phyloP scores from a whole-genome alignment of 371 early-diverging fungal species.

The Circinella umbellata region DNA sequence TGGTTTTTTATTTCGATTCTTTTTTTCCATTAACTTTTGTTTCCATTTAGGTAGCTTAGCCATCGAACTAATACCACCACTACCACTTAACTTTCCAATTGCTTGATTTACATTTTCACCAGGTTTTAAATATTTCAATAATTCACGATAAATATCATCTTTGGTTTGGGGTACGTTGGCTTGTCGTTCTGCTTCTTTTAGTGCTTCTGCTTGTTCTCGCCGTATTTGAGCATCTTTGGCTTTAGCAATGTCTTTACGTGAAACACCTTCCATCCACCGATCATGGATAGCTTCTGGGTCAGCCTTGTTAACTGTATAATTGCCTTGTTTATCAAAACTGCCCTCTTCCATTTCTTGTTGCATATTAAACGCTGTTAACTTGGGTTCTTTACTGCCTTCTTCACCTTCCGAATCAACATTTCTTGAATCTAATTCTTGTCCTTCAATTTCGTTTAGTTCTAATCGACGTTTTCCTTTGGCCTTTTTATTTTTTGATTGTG shows the following conservation, averaged over 20 bases:
- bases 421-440: constrained; percentile 54
- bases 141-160: constrained; percentile 58
- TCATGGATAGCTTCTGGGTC: constrained; percentile 90
- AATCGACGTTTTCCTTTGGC: constrained; percentile 29
- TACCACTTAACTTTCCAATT: constrained; percentile 51
- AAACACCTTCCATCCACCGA: constrained; percentile 85
- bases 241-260: constrained; percentile 73
- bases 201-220: constrained; percentile 51
- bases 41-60: constrained; percentile 61
- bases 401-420: constrained; percentile 49
- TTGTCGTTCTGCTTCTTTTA: constrained; percentile 59
- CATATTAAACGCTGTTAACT: constrained; percentile 90
- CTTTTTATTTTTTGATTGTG: constrained; percentile 9
- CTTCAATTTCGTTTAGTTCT: constrained; percentile 53
- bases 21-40: constrained; percentile 63
- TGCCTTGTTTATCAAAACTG: constrained; percentile 82
- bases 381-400: constrained; percentile 56
- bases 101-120: constrained; percentile 76
- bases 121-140: constrained; percentile 71
- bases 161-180: constrained; percentile 50
- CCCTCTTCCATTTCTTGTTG: constrained; percentile 88
- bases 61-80: constrained; percentile 46
- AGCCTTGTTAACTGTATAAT: constrained; percentile 77
- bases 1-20: constrained; percentile 56
- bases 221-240: constrained; percentile 77